Percentiles rank a stretch among this genome's conserved stretches.
Evolutionary conservation across 306 rosid genomes (phyloP).

Genomic region (Quillaja saponaria): DNA sequence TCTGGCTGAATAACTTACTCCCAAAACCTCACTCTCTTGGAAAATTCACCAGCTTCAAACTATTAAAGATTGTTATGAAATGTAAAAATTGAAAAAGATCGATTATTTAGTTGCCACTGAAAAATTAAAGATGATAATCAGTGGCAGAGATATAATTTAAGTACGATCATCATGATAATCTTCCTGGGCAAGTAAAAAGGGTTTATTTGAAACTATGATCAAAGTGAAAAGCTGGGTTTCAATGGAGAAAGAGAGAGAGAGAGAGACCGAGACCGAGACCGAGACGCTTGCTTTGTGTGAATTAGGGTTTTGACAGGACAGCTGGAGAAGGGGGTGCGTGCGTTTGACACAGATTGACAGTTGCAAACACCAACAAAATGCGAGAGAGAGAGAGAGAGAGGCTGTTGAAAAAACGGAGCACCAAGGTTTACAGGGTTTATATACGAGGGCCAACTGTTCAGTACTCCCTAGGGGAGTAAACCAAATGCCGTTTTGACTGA

Average conservation of each 20-base stretch:
- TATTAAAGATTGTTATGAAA: slow-evolving; percentile 25
- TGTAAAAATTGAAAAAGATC: neutral
- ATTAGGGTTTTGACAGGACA: slow-evolving; percentile 54
- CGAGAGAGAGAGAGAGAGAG: too few relatives aligned
- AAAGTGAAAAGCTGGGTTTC: slow-evolving; percentile 20
- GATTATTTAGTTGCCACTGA: slow-evolving; percentile 18
- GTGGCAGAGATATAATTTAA: neutral
- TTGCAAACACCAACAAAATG: slow-evolving; percentile 41
- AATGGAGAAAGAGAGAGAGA: neutral
- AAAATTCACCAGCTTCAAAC: slow-evolving; percentile 6
- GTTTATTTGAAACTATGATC: neutral
- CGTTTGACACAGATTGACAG: slow-evolving; percentile 31
- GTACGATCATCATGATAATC: neutral
- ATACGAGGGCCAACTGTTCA: slow-evolving; percentile 1
- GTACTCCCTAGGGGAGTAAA: neutral
- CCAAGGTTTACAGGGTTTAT: neutral
- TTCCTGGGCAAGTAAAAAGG: slow-evolving; percentile 23
- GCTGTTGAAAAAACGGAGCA: slow-evolving; percentile 18
- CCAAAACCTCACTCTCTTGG: slow-evolving; percentile 12
- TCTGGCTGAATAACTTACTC: slow-evolving; percentile 32
- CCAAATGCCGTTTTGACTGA: too few relatives aligned
- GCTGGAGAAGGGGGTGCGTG: slow-evolving; percentile 20
- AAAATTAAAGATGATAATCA: slow-evolving; percentile 19
- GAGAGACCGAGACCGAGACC: too few relatives aligned
- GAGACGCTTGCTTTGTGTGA: neutral